Evolutionary conservation across 495 filamentous ascomycete species (phyloP).

Genomic region (Tuber aestivum): DNA sequence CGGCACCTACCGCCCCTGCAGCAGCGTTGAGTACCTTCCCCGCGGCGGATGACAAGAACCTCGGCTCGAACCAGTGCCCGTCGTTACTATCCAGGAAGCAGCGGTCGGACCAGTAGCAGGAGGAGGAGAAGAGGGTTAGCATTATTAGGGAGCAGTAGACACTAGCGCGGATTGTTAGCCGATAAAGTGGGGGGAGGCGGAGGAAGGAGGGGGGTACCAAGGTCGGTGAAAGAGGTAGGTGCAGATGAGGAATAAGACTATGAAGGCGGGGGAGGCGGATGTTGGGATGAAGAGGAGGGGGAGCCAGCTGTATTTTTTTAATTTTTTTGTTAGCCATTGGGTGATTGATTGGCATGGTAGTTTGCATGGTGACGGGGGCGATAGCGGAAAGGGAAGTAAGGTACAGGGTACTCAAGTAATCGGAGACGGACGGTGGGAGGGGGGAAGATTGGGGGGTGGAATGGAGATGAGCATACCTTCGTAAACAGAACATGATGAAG

Average conservation of each 20-base stretch:
- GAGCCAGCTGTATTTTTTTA: constrained; percentile 56
- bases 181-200: constrained; percentile 5
- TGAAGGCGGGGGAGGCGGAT: constrained; percentile 76
- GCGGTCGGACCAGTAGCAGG: constrained; percentile 83
- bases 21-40: constrained; percentile 59
- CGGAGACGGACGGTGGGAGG: constrained; percentile 10
- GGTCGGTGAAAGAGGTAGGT: constrained; percentile 87
- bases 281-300: constrained; percentile 69
- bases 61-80: constrained; percentile 75
- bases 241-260: constrained; percentile 80
- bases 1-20: constrained; percentile 54
- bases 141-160: constrained; percentile 87
- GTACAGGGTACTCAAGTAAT: not conserved
- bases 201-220: constrained; percentile 46
- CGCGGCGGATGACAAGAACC: constrained; percentile 45
- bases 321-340: not conserved
- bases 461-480: constrained; percentile 54
- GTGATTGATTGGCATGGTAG: not conserved
- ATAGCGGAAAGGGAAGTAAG: not conserved
- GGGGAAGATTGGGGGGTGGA: constrained; percentile 1
- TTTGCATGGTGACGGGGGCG: not conserved
- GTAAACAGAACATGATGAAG: constrained; percentile 69
- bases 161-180: constrained; percentile 19
- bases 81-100: constrained; percentile 78
- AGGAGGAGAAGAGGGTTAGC: constrained; percentile 78